phyloP scores from a whole-genome alignment of 345 rosid species.

The Noccaea bulbosa region DNA sequence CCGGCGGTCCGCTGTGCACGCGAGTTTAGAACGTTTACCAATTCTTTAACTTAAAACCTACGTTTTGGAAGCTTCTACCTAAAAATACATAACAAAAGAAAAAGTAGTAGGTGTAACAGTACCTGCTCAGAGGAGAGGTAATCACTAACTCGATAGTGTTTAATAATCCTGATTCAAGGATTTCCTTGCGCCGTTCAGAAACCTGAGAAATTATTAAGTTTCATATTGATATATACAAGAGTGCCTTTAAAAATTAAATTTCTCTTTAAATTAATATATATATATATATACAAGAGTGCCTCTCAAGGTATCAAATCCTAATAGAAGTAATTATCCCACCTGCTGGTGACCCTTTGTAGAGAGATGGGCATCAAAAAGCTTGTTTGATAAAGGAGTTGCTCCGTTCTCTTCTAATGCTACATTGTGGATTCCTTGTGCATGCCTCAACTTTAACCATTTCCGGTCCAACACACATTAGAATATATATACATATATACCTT shows the following conservation, averaged over 20 bases:
- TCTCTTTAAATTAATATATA: neutral
- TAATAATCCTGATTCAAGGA: slow-evolving; percentile 25
- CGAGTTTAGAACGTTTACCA: neutral
- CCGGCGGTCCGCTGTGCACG: too few species aligned
- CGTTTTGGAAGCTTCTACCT: neutral
- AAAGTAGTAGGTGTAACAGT: slow-evolving; percentile 1
- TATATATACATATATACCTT: neutral
- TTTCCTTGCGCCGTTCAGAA: slow-evolving; percentile 21
- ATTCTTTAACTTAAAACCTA: neutral
- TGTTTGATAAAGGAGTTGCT: slow-evolving; percentile 37
- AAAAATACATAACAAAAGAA: neutral
- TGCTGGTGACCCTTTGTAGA: slow-evolving; percentile 62
- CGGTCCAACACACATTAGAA: slow-evolving; percentile 5
- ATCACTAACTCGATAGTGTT: slow-evolving; percentile 42
- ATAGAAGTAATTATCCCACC: slow-evolving; percentile 38
- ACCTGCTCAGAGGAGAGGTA: slow-evolving; percentile 44
- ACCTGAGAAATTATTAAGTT: slow-evolving; percentile 13
- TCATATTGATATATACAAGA: slow-evolving; percentile 15
- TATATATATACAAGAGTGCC: slow-evolving; percentile 24
- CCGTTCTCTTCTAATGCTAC: slow-evolving; percentile 50
- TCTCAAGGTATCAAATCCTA: slow-evolving; percentile 19
- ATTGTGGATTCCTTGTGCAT: slow-evolving; percentile 74
- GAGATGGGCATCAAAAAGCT: slow-evolving; percentile 63
- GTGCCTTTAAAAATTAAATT: too few species aligned
- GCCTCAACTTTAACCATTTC: slow-evolving; percentile 59